Conservation (phyloP, 805 yeast species). For the Kuraishia ogatae region DNA sequence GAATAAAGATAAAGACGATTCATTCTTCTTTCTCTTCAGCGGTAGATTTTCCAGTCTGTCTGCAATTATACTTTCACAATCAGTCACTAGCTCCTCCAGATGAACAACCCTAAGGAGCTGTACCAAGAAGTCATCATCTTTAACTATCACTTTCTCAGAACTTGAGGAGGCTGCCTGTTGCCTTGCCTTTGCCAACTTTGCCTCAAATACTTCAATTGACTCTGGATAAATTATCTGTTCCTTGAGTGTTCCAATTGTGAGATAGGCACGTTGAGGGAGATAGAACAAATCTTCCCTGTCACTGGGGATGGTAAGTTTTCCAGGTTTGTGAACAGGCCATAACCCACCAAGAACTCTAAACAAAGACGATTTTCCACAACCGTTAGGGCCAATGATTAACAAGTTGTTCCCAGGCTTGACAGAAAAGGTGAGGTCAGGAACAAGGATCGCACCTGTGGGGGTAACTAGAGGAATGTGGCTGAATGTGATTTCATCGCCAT, state of each 20-base stretch:
- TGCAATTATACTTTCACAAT: conserved; percentile 17
- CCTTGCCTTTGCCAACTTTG: conserved; percentile 23
- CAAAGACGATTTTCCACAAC: conserved; percentile 90
- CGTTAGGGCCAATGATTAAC: conserved; percentile 91
- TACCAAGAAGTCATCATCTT: conserved; percentile 40
- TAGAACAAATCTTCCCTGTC: conserved; percentile 67
- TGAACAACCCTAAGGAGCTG: conserved; percentile 49
- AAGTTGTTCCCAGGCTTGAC: conserved; percentile 78
- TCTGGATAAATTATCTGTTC: conserved; percentile 91
- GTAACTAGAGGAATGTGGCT: conserved; percentile 74
- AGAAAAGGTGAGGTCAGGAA: conserved; percentile 57
- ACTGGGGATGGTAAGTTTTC: conserved; percentile 54
- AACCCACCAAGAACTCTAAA: conserved; percentile 87
- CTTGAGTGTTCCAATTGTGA: conserved; percentile 69
- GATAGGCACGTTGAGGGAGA: conserved; percentile 87
- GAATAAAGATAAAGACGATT: conserved; percentile 18
- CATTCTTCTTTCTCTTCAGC: conserved; percentile 11
- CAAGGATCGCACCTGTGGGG: conserved; percentile 72
- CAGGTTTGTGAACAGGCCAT: conserved; percentile 69
- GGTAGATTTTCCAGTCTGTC: conserved; percentile 1
- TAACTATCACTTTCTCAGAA: conserved; percentile 11
- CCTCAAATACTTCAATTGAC: conserved; percentile 45
- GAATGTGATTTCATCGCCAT: conserved; percentile 62
- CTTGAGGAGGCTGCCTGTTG: background rate
- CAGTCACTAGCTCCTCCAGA: conserved; percentile 47